Base-by-base conservation (phyloP, 352 stramenopile genomes). In the Phytopythium litorale region DNA sequence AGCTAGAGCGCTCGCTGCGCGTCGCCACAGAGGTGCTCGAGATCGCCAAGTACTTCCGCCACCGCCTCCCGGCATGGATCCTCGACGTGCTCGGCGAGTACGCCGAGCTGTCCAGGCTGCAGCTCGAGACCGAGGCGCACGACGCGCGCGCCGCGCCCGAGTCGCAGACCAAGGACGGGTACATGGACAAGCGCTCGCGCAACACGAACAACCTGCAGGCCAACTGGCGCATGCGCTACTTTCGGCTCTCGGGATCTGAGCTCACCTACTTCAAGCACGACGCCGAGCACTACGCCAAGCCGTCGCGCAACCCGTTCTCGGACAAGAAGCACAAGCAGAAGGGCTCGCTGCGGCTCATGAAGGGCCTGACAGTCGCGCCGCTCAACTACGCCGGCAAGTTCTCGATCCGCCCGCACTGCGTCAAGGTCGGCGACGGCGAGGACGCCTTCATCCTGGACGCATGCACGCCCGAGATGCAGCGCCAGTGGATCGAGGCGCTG, bases 251-350 rank as follows among this genome's bases (percentile, higher is more conserved):
- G 15, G 76, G 68, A 16, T 75, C 59, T 38, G 65, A 81, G 63
- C 67, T 93, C 40, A 37, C 65, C 13, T 91, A 91, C 68, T 77
- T 63, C 60, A 90, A 89, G 65, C 78, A 92, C 66, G 84, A 91
- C 50, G 64, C 64, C 18, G 76, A 78, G 19, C 83, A 77, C 50
- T 35, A 75, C 7, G 65, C 76, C 18, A 62, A 72, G 43, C 43
- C 19, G 15, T 85, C 77, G 30, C 75, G 62, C 58, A 88, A 89
- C 60, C 76, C 76, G 33, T 89, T 90, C 68, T 64, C 76, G 66
- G 65, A 65, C 4, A 54, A 70, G 21, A 84, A 81, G 32, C 62
- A 65, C 25, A 77, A 74, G 58, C 68, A 76, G 43, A 87, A 89
- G 48, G 78, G 79, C 9, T 73, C 58, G 51, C 46, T 90, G 4